Evolutionary conservation across 2,329 filamentous ascomycete species (phyloP), one percentile per base, ranked within the genome.

Genomic region (Rutstroemia sp.): DNA sequence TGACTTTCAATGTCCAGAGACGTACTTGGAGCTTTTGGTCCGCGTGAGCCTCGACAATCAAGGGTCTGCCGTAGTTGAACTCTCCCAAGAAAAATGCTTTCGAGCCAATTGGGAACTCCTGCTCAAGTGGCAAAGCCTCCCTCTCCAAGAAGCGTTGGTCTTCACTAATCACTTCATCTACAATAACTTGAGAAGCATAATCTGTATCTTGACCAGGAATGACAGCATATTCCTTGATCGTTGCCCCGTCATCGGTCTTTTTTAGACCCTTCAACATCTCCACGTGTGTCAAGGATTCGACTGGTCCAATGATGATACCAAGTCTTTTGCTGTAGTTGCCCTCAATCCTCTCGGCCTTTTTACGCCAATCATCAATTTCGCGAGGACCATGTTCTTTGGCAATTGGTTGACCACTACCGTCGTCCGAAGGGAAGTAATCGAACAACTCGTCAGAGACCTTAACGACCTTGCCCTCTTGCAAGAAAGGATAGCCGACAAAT

Each of bases 61-160:
- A 75, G 3, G 94, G 92, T 39, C 92, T 83, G 16, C 94, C 94
- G 66, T 95, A 97, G 53, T 90, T 90, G 73, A 87, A 95, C 39
- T 96, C 92, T 48, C 94, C 94, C 2, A 99, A 76, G 77, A 96
- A 97, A 75, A 99, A 99, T 0, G 88, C 91, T 56, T 86, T 82
- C 1, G 90, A 88, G 41, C 85, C 86, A 55, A 85, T 73, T 0
- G 94, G 92, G 61, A 96, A 97, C 67, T 99, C 94, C 70, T 96
- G 86, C 63, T 92, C 87, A 37, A 99, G 86, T 1, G 92, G 88
- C 5, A 95, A 69, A n/a, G 94, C 92, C 12, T 80, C 86, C 66
- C 85, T 87, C 73, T 99, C 94, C 53, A 97, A 81, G 73, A 99
- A 99, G 23, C 94, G 88, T 70, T 90, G 85, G 69, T 99, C 94